phyloP scores from a whole-genome alignment of 2,329 filamentous ascomycete species.

The Mollisia scopiformis region DNA sequence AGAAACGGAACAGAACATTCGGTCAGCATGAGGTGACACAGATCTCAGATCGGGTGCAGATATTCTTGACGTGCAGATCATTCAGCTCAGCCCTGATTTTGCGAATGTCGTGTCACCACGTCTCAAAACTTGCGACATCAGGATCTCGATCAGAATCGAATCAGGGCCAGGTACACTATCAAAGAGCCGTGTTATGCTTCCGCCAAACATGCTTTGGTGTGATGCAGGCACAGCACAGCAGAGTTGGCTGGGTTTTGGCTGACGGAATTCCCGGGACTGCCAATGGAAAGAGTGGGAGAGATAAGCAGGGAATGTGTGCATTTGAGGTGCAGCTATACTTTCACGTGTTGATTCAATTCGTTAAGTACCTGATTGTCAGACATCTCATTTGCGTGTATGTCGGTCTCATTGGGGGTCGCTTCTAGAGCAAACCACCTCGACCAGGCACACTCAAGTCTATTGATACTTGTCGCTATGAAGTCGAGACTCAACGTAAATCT shows the following conservation, averaged over 20 bases:
- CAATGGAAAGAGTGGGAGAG: neutral
- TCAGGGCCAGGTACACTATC: constrained; percentile 1
- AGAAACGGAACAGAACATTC: neutral
- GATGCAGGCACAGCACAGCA: neutral
- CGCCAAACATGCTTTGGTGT: neutral
- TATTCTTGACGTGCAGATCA: neutral
- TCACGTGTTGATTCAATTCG: too few species aligned
- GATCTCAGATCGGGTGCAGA: neutral
- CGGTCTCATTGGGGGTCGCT: too few species aligned
- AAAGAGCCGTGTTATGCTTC: neutral
- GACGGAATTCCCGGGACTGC: neutral
- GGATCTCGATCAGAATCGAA: neutral
- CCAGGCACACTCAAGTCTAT: too few species aligned
- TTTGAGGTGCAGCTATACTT: too few species aligned
- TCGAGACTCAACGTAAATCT: too few species aligned
- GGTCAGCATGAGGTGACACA: neutral
- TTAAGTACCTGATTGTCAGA: too few species aligned
- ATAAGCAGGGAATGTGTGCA: neutral
- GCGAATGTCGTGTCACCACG: neutral
- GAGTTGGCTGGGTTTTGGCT: neutral
- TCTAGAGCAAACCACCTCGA: too few species aligned
- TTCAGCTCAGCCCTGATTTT: neutral
- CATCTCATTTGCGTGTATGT: too few species aligned
- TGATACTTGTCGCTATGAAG: too few species aligned
- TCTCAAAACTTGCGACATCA: neutral